Evolutionary conservation across 1,139 yeast genomes (phyloP).

Genomic region (Arxiozyma bovina): DNA sequence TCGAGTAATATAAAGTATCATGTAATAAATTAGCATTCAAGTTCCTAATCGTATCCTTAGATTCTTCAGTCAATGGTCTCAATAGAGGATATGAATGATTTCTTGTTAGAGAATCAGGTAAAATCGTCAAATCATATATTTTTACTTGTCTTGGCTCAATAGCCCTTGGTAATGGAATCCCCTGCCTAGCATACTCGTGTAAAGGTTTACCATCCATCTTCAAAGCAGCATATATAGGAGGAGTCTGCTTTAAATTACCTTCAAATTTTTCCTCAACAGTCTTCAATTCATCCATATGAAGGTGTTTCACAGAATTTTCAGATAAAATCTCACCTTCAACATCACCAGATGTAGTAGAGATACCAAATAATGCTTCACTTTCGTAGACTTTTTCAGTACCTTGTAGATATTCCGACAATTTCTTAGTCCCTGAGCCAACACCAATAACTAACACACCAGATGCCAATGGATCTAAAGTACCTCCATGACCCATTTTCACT

Average conservation of each 20-base stretch:
- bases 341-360: slow-evolving; percentile 90
- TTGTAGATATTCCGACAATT: slow-evolving; percentile 57
- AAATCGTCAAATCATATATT: slow-evolving; percentile 46
- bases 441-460: slow-evolving; percentile 90
- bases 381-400: slow-evolving; percentile 73
- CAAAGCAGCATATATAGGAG: slow-evolving; percentile 90
- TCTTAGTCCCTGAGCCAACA: slow-evolving; percentile 81
- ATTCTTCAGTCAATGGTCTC: slow-evolving; percentile 35
- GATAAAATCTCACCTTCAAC: slow-evolving; percentile 74
- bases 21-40: slow-evolving; percentile 51
- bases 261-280: slow-evolving; percentile 51
- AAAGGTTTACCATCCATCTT: slow-evolving; percentile 92
- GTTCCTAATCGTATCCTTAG: slow-evolving; percentile 45
- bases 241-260: slow-evolving; percentile 79
- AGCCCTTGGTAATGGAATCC: slow-evolving; percentile 71
- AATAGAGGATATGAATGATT: slow-evolving; percentile 51
- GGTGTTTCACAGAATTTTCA: slow-evolving; percentile 47
- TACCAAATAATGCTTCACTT: slow-evolving; percentile 78
- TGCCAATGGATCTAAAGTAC: slow-evolving; percentile 92
- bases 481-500: slow-evolving; percentile 95
- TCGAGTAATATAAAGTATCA: slow-evolving; percentile 51
- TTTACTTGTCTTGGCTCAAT: slow-evolving; percentile 70
- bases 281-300: slow-evolving; percentile 47
- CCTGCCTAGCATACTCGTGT: slow-evolving; percentile 89
- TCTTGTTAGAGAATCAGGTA: slow-evolving; percentile 42